Base-by-base conservation (phyloP, 2,329 filamentous ascomycete species). In the Emericellopsis atlantica region DNA sequence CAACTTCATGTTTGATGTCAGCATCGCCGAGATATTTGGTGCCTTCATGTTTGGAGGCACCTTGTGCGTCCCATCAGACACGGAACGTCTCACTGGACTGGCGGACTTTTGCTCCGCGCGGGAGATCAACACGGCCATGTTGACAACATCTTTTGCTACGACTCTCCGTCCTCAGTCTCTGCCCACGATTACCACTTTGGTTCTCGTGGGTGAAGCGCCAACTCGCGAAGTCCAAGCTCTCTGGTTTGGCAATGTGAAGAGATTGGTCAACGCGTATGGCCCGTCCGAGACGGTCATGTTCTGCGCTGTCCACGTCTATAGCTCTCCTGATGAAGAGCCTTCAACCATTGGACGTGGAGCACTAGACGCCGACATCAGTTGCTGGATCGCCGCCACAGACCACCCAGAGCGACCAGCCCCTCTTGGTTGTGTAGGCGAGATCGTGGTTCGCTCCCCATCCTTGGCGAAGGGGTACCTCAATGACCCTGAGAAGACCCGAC, bases 401-500 rank as follows among this genome's bases (percentile, higher is more conserved):
- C 31, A 53, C 11, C 40, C 42, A 21, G 36, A 46, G 9, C 37
- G 36, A 6, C 43, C 52, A 15, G 38, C 38, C 3, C 50, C 50
- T 1, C 37, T 49, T 11, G 50, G 50, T 1, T 44, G 40, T 21
- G 37, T 43, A 9, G 51, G 51, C 7, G 51, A 53, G 37, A 29
- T 53, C 5, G 23, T 51, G 1, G 39, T 52, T 5, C 45, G 49
- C 36, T 46, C 48, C 2, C 68, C 67, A 4, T 35, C 45, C 10
- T 22, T 76, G 9, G 67, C 64, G 23, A 54, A 63, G 21, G 67
- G 69, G 29, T 76, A 75, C 43, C 51, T 72, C 22, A 66, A 69
- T 40, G 49, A 57, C 26, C 3, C 50, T 21, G 42, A 44, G 4
- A 29, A 23, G 7, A 58, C 65, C 58, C 39, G 52, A 42, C 4